A percentile compares a stretch with the other conserved stretches of the same genome.
Conservation (phyloP, 192 early-diverging fungal genomes). For the Rhizoclosmatium sp. region DNA sequence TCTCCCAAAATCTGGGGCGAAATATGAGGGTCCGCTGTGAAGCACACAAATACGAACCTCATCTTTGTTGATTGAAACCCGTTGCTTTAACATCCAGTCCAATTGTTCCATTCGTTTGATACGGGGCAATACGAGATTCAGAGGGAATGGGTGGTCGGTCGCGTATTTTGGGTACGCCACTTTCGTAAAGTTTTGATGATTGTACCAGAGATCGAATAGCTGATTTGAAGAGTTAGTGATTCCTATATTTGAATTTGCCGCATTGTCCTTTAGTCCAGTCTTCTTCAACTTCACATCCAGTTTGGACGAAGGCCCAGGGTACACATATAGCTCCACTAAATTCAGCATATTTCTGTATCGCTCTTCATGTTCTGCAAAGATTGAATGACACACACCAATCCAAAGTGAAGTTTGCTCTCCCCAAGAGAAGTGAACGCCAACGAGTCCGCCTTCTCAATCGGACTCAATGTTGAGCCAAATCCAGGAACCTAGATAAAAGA, state of each 20-base stretch:
- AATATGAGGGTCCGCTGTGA: too few species aligned
- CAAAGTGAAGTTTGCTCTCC: conserved; percentile 62
- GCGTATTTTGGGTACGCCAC: conserved; percentile 45
- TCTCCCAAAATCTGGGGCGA: conserved; percentile 60
- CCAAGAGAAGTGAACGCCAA: conserved; percentile 57
- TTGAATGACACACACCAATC: conserved; percentile 54
- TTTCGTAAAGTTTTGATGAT: conserved; percentile 26
- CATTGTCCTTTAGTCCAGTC: too few species aligned
- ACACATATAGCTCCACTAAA: too few species aligned
- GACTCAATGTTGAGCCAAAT: conserved; percentile 41
- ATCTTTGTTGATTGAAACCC: conserved; percentile 40
- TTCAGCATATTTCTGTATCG: too few species aligned
- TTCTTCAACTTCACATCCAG: too few species aligned
- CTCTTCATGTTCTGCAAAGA: not conserved
- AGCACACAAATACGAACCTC: conserved; percentile 27
- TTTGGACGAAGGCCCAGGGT: too few species aligned
- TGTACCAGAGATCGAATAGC: conserved; percentile 46
- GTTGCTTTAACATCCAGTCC: conserved; percentile 44
- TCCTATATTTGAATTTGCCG: not conserved
- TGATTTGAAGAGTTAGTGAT: not conserved
- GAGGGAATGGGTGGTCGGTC: conserved; percentile 39
- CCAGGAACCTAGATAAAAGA: conserved; percentile 33
- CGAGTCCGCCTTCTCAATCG: conserved; percentile 46
- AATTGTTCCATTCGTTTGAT: conserved; percentile 28
- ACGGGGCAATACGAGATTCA: conserved; percentile 42